A percentile compares a stretch with the other conserved stretches of the same genome.
These are phyloP conservation scores for Myriosclerotinia curreyana DNA, from an alignment of 2,329 filamentous ascomycete genomes.

Conservation along the genomic window DNA sequence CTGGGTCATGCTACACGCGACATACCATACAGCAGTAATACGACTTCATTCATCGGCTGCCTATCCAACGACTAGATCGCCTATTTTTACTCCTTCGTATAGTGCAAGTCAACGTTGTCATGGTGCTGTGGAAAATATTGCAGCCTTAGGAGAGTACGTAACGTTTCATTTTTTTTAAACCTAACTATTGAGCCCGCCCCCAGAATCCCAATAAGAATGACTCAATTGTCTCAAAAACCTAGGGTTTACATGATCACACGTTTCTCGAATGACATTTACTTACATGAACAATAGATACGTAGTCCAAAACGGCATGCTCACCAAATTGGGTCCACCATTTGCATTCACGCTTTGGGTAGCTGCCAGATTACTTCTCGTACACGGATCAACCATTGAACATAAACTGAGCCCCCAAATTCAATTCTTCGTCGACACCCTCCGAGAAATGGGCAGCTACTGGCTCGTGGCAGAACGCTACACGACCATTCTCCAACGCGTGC, in stretches of 20 bases:
- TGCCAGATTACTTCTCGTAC: slow-evolving; percentile 80
- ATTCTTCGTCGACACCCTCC: slow-evolving; percentile 77
- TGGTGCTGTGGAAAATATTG: slow-evolving; percentile 77
- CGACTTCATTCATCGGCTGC: slow-evolving; percentile 88
- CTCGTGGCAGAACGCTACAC: slow-evolving; percentile 82
- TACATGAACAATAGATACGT: slow-evolving; percentile 45
- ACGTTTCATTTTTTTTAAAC: background rate
- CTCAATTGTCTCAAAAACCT: background rate
- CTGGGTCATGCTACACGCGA: slow-evolving; percentile 74
- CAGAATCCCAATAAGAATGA: background rate
- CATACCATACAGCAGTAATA: slow-evolving; percentile 86
- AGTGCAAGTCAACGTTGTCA: slow-evolving; percentile 81
- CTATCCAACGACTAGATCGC: slow-evolving; percentile 83
- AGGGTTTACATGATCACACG: background rate
- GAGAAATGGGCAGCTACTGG: slow-evolving; percentile 80
- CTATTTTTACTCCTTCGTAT: slow-evolving; percentile 86
- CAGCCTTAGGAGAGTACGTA: slow-evolving; percentile 67
- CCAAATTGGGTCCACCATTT: slow-evolving; percentile 83
- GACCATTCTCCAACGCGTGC: slow-evolving; percentile 72
- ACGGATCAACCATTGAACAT: slow-evolving; percentile 85
- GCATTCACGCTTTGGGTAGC: slow-evolving; percentile 93
- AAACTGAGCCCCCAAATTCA: slow-evolving; percentile 75
- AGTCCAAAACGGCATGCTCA: slow-evolving; percentile 67
- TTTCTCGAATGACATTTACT: background rate
- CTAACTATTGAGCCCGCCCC: background rate